Evolutionary conservation across 371 early-diverging fungal genomes (phyloP).

Genomic region (Lichtheimia corymbifera): DNA sequence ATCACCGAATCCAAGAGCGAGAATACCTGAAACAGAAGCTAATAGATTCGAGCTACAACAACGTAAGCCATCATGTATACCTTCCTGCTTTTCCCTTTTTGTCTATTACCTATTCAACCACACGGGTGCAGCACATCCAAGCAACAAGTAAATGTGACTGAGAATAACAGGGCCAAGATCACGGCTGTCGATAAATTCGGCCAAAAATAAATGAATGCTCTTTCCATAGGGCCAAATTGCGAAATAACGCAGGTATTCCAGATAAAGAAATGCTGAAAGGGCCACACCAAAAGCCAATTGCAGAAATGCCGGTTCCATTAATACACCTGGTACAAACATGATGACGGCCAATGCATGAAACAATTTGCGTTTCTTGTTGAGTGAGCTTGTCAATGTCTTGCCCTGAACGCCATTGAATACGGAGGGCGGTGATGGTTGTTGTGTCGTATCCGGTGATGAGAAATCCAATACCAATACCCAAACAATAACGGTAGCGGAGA

Average conservation of each 20-base stretch:
- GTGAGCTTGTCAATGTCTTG: conserved; percentile 47
- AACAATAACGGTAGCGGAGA: conserved; percentile 55
- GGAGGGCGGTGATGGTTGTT: not conserved
- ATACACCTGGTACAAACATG: conserved; percentile 85
- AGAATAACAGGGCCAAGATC: conserved; percentile 84
- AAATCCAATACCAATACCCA: conserved; percentile 57
- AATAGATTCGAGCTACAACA: conserved; percentile 37
- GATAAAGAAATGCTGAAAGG: conserved; percentile 65
- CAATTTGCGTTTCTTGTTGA: conserved; percentile 79
- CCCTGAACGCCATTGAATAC: conserved; percentile 13
- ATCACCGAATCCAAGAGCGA: conserved; percentile 88
- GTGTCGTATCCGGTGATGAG: conserved; percentile 21
- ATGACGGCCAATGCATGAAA: conserved; percentile 84
- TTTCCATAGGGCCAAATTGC: conserved; percentile 72
- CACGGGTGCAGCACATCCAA: conserved; percentile 90
- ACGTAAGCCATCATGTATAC: not conserved
- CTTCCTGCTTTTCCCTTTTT: not conserved
- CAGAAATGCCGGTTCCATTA: conserved; percentile 74
- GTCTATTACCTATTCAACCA: conserved; percentile 72
- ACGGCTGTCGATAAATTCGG: conserved; percentile 78
- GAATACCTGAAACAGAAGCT: conserved; percentile 75
- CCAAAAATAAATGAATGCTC: conserved; percentile 71
- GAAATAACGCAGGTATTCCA: conserved; percentile 82
- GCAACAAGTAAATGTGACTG: conserved; percentile 83
- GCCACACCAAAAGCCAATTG: conserved; percentile 84